Percentiles rank a stretch among this genome's conserved stretches.
phyloP scores from a whole-genome alignment of 2,329 filamentous ascomycete genomes.

The Apiospora phragmitis region DNA sequence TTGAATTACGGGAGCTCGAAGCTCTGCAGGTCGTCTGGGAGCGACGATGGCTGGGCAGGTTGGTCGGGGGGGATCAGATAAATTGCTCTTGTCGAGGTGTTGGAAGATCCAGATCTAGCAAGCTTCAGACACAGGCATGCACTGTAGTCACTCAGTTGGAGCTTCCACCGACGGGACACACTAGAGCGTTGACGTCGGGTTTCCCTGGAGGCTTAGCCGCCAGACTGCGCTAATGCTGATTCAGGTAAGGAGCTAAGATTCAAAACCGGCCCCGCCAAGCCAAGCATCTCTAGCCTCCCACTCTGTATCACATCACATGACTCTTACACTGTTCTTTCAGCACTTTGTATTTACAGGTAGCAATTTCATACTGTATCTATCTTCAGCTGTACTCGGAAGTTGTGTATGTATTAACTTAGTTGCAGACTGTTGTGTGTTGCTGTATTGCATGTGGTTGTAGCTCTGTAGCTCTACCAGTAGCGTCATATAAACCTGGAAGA shows the following conservation, averaged over 20 bases:
- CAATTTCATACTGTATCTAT: background rate
- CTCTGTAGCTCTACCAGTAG: background rate
- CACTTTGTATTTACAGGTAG: background rate
- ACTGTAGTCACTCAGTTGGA: conserved; percentile 9
- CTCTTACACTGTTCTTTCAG: background rate
- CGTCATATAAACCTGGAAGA: background rate
- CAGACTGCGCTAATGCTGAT: conserved; percentile 7
- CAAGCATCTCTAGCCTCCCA: background rate
- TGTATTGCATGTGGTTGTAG: background rate
- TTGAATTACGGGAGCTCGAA: conserved; percentile 12
- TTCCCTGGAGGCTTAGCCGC: conserved; percentile 3
- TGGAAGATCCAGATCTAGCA: background rate
- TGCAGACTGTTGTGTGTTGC: background rate
- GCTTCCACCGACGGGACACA: background rate
- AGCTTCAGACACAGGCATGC: conserved; percentile 6
- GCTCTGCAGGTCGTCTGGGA: conserved; percentile 14
- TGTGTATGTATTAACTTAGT: background rate
- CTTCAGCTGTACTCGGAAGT: background rate
- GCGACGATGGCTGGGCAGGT: conserved; percentile 7
- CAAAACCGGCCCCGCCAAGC: background rate
- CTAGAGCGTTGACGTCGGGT: conserved; percentile 11
- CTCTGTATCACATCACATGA: background rate
- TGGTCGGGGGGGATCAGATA: background rate
- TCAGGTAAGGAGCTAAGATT: background rate
- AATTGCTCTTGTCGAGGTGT: background rate